Evolutionary conservation across 768 basidiomycete species (phyloP).

Genomic region (Saitozyma podzolica): DNA sequence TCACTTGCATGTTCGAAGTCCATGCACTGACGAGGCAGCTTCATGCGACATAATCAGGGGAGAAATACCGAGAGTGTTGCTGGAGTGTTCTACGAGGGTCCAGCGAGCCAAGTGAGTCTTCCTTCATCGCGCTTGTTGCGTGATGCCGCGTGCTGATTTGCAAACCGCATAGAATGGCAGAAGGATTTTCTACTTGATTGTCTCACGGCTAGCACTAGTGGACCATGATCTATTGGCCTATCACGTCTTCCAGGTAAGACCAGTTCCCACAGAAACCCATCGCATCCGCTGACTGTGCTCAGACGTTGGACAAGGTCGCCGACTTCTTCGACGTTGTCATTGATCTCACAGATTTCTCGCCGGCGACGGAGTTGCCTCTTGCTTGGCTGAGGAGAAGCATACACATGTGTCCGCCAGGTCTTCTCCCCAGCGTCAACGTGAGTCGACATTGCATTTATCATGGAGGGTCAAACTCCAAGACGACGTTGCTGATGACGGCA

Average conservation of each 20-base stretch:
- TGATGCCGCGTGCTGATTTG: not conserved
- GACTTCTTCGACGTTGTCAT: conserved; percentile 43
- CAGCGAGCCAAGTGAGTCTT: conserved; percentile 39
- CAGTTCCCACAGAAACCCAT: no score
- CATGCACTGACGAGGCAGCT: conserved; percentile 17
- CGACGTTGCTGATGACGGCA: not conserved
- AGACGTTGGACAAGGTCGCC: conserved; percentile 36
- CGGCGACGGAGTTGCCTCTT: conserved; percentile 36
- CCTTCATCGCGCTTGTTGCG: not conserved
- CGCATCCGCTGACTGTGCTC: conserved; percentile 3
- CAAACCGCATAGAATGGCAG: conserved; percentile 25
- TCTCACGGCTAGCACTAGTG: conserved; percentile 25
- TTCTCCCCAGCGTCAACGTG: conserved; percentile 30
- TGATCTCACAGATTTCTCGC: conserved; percentile 38
- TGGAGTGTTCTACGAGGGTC: conserved; percentile 45
- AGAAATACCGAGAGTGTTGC: conserved; percentile 32
- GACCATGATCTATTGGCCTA: conserved; percentile 43
- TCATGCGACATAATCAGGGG: conserved; percentile 41
- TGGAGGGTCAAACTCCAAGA: not conserved
- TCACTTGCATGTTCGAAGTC: no score
- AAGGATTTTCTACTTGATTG: conserved; percentile 44
- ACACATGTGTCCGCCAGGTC: conserved; percentile 35
- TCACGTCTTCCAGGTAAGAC: conserved; percentile 36
- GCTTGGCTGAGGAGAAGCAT: conserved; percentile 30
- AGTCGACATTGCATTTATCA: conserved; percentile 10